These are phyloP conservation scores for Camelina sativa DNA, from an alignment of 345 rosid genomes.

Conservation along the genomic window DNA sequence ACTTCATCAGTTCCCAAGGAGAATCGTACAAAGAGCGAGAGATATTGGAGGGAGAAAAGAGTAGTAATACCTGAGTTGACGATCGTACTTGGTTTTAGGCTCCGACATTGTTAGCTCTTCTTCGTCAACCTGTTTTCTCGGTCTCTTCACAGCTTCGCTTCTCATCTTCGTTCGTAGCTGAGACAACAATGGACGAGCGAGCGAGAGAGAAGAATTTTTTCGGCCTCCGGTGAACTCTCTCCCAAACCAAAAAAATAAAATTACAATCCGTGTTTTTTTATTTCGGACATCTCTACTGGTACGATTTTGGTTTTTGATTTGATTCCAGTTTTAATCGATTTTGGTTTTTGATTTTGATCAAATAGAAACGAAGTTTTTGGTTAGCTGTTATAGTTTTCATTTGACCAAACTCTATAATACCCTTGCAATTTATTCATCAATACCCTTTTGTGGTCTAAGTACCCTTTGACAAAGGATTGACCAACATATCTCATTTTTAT, in stretches of 20 bases:
- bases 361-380: no score
- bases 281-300: not conserved
- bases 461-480: no score
- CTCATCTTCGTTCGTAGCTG: slow-evolving; percentile 31
- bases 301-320: not conserved
- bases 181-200: slow-evolving; percentile 17
- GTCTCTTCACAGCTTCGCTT: slow-evolving; percentile 27
- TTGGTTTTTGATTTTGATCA: no score
- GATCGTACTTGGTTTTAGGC: slow-evolving; percentile 89
- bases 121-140: slow-evolving; percentile 23
- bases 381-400: no score
- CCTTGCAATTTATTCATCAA: no score
- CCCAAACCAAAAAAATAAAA: not conserved
- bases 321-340: no score
- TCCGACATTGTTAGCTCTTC: slow-evolving; percentile 64
- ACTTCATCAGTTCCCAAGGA: not conserved
- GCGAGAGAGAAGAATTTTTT: not conserved
- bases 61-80: slow-evolving; percentile 78
- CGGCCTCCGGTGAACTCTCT: not conserved
- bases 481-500: no score
- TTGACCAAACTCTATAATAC: no score
- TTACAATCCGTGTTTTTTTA: not conserved
- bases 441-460: no score
- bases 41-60: not conserved
- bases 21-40: slow-evolving; percentile 13